Percentiles rank a stretch among this genome's conserved stretches.
Conservation (phyloP, 106 monocot species). For the Alisma plantagoaquatica region DNA sequence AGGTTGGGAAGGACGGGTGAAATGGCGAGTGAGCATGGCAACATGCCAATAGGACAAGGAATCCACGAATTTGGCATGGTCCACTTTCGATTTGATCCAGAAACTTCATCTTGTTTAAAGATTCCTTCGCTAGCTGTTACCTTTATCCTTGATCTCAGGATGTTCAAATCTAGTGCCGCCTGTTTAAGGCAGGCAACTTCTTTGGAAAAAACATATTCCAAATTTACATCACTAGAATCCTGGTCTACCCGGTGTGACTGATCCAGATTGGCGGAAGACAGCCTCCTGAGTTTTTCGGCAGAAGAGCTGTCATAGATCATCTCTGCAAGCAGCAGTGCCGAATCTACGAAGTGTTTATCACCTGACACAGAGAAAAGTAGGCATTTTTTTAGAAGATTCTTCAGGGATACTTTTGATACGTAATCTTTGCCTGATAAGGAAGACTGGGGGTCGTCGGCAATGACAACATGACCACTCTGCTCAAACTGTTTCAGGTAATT, state of each 20-base stretch:
- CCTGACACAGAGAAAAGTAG: constrained; percentile 37
- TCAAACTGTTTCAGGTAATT: constrained; percentile 40
- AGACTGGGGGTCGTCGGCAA: constrained; percentile 17
- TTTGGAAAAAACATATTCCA: constrained; percentile 12
- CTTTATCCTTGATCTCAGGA: constrained; percentile 19
- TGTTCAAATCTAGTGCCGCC: constrained; percentile 34
- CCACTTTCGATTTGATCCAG: constrained; percentile 31
- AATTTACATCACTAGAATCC: neutral
- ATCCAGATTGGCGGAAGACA: constrained; percentile 15
- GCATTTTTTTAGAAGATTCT: constrained; percentile 46
- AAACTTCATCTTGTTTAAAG: neutral
- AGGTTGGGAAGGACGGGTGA: constrained; percentile 43
- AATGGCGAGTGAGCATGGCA: constrained; percentile 64
- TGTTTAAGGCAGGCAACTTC: constrained; percentile 38
- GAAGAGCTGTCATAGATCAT: constrained; percentile 27
- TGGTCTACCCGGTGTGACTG: constrained; percentile 3
- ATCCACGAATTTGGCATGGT: constrained; percentile 54
- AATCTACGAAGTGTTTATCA: constrained; percentile 41
- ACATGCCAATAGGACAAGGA: constrained; percentile 73
- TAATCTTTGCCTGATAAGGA: constrained; percentile 16
- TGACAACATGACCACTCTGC: constrained; percentile 27
- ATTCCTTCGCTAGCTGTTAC: neutral
- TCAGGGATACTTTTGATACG: constrained; percentile 33
- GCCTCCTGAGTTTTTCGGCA: constrained; percentile 41
- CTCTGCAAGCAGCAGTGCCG: constrained; percentile 39